Conservation (phyloP, 495 filamentous ascomycete genomes). For the Aspergillus sclerotiicarbonarius region DNA sequence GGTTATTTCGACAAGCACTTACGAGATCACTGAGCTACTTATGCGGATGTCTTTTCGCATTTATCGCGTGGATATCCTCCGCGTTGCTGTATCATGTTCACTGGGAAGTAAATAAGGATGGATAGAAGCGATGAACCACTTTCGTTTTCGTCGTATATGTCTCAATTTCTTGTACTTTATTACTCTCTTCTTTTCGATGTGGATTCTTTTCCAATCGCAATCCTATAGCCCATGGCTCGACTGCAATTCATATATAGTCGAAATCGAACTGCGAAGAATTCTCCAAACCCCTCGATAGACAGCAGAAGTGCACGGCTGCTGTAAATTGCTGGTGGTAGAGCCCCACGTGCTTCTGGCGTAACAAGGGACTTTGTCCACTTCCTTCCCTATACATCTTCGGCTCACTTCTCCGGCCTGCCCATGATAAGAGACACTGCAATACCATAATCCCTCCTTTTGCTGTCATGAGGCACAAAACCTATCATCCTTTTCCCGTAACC, state of each 20-base stretch:
- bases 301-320: not conserved
- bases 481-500: not conserved
- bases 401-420: not conserved
- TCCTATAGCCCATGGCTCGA: not conserved
- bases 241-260: not conserved
- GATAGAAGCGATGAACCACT: slow-evolving; percentile 11
- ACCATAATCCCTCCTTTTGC: no score
- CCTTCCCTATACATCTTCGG: not conserved
- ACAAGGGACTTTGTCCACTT: not conserved
- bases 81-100: slow-evolving; percentile 7
- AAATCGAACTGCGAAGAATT: not conserved
- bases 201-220: not conserved
- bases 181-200: not conserved
- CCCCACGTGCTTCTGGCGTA: not conserved
- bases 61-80: slow-evolving; percentile 12
- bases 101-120: slow-evolving; percentile 21
- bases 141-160: slow-evolving; percentile 5
- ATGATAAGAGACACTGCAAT: not conserved
- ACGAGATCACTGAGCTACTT: slow-evolving; percentile 21
- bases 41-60: slow-evolving; percentile 14
- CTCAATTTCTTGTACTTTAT: slow-evolving; percentile 10
- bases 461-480: slow-evolving; percentile 7
- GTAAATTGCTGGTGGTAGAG: not conserved
- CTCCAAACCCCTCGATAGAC: not conserved
- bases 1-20: slow-evolving; percentile 36